These are phyloP conservation scores for Pleurostoma richardsiae DNA, from an alignment of 2,329 filamentous ascomycete genomes.

Conservation along the genomic window DNA sequence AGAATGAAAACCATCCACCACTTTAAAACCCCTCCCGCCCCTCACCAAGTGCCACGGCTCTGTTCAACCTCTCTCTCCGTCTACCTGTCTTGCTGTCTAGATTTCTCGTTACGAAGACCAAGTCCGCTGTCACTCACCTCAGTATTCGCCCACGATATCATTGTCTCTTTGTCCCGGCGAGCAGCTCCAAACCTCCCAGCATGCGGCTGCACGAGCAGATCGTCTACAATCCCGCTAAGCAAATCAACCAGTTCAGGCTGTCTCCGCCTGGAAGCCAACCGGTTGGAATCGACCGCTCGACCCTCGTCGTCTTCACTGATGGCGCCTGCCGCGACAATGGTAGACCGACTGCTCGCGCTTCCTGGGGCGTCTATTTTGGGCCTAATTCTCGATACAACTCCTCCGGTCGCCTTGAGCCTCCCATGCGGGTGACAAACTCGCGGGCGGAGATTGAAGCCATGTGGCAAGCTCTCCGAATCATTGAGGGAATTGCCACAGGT, in stretches of 20 bases:
- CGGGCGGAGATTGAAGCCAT: conserved; percentile 16
- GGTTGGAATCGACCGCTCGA: conserved; percentile 1
- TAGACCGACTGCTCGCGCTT: conserved; percentile 9
- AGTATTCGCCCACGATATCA: no score
- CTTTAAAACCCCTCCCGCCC: no score
- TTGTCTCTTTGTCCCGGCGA: no score
- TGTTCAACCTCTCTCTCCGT: no score
- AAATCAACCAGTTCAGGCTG: neutral
- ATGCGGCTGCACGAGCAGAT: neutral
- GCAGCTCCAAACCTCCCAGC: no score
- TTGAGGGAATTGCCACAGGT: neutral
- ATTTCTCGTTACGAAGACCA: no score
- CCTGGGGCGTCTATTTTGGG: conserved; percentile 19
- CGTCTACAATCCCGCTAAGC: neutral
- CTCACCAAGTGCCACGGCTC: no score
- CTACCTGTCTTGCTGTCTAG: no score
- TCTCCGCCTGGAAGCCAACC: neutral
- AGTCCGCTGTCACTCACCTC: no score
- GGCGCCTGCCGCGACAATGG: conserved; percentile 17
- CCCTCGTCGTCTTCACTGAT: conserved; percentile 15
- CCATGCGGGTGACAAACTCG: conserved; percentile 8
- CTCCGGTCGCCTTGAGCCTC: neutral
- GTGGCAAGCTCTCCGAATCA: conserved; percentile 6
- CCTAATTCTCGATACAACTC: conserved; percentile 14
- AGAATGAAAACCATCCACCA: no score